Evolutionary conservation across 805 yeast genomes (phyloP).

Genomic region (Maudiozyma turicensis): DNA sequence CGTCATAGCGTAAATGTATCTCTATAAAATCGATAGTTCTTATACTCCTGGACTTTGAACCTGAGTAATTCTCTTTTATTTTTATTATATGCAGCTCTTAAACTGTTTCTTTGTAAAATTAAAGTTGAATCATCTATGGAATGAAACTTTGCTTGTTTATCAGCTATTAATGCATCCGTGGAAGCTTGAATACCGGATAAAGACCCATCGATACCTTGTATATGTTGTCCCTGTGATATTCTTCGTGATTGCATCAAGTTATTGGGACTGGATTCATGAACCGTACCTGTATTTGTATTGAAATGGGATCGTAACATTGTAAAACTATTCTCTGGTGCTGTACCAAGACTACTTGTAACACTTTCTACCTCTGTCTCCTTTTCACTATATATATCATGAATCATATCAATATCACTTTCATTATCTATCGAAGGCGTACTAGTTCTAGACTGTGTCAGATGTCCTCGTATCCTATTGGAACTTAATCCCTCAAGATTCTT

Average conservation of each 20-base stretch:
- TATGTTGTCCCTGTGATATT: neutral
- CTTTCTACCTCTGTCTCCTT: conserved; percentile 17
- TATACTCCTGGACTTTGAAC: conserved; percentile 18
- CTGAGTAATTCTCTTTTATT: conserved; percentile 12
- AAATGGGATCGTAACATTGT: neutral
- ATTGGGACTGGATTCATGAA: neutral
- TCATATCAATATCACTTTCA: conserved; percentile 22
- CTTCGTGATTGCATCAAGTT: neutral
- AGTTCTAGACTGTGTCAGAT: neutral
- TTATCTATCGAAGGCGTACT: conserved; percentile 2
- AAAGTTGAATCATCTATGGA: conserved; percentile 2
- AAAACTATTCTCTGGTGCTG: conserved; percentile 8
- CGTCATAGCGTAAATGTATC: conserved; percentile 21
- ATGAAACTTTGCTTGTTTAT: neutral
- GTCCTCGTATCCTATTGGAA: too few species aligned
- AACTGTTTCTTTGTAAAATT: conserved; percentile 8
- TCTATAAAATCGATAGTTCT: conserved; percentile 16
- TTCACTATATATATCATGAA: conserved; percentile 10
- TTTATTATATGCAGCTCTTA: conserved; percentile 11
- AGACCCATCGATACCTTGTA: neutral
- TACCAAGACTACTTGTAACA: conserved; percentile 20
- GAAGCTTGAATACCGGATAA: neutral
- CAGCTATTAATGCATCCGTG: neutral
- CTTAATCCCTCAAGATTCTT: too few species aligned
- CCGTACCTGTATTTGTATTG: neutral